Evolutionary conservation across 257 asterid genomes (phyloP).

Genomic region (Misopates orontium): DNA sequence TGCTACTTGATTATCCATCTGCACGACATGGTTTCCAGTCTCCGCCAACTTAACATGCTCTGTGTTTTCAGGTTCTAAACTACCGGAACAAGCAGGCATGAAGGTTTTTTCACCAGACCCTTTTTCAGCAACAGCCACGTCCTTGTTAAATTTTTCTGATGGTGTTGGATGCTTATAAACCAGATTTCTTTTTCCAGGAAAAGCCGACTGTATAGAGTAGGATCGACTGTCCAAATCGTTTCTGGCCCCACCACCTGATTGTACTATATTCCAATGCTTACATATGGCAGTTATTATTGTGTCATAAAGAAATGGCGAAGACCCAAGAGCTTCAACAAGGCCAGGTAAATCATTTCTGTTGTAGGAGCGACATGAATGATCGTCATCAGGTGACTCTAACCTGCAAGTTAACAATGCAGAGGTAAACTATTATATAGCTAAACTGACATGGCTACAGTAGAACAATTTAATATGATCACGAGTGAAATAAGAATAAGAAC

Average conservation of each 20-base stretch:
- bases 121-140: conserved; percentile 37
- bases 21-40: conserved; percentile 38
- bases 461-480: conserved; percentile 5
- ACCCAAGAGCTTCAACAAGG: conserved; percentile 64
- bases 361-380: conserved; percentile 57
- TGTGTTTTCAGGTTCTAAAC: conserved; percentile 43
- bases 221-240: conserved; percentile 40
- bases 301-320: conserved; percentile 42
- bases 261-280: conserved; percentile 56
- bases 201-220: conserved; percentile 35
- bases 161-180: conserved; percentile 29
- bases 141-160: conserved; percentile 30
- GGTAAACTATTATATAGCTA: conserved; percentile 26
- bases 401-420: conserved; percentile 49
- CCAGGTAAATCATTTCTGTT: conserved; percentile 56
- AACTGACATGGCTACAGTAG: background rate
- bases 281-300: conserved; percentile 48
- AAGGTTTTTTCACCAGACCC: conserved; percentile 35
- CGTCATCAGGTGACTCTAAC: conserved; percentile 53
- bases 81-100: conserved; percentile 35
- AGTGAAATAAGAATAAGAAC: background rate
- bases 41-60: conserved; percentile 31
- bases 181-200: conserved; percentile 32
- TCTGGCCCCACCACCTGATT: conserved; percentile 47
- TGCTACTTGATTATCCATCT: conserved; percentile 50